Conservation (phyloP, 2,329 filamentous ascomycete species). For the Fusarium sp. region DNA sequence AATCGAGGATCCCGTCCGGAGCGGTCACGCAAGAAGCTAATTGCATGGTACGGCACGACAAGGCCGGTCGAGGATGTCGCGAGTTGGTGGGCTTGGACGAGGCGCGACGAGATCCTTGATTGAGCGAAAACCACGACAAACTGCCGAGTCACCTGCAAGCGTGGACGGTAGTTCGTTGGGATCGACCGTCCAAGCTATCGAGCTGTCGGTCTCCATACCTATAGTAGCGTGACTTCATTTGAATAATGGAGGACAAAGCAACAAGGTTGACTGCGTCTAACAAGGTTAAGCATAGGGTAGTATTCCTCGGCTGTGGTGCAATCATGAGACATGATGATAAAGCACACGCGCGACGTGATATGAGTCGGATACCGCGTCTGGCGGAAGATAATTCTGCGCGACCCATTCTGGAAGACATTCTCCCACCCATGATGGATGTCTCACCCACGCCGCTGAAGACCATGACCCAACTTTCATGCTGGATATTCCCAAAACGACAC, state of each 20-base stretch:
- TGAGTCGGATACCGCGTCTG: neutral
- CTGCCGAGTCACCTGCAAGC: slow-evolving; percentile 18
- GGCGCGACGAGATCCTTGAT: neutral
- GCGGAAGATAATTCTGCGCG: slow-evolving; percentile 3
- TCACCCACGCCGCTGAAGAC: slow-evolving; percentile 5
- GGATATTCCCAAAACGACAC: slow-evolving; percentile 14
- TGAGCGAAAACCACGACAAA: slow-evolving; percentile 9
- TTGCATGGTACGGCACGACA: neutral
- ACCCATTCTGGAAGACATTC: neutral
- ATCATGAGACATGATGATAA: neutral
- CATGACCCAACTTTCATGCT: slow-evolving; percentile 8
- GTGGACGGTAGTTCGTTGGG: slow-evolving; percentile 20
- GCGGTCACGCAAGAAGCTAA: neutral
- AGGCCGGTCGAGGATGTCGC: neutral
- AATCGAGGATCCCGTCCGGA: slow-evolving; percentile 4
- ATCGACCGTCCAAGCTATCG: slow-evolving; percentile 17
- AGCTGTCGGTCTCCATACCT: slow-evolving; percentile 11
- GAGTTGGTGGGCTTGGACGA: neutral
- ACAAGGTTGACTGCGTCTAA: neutral
- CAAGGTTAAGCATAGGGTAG: neutral
- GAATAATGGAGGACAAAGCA: neutral
- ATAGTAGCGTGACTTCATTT: slow-evolving; percentile 14
- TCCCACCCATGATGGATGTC: neutral
- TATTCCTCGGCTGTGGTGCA: neutral
- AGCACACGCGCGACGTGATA: neutral